Evolutionary conservation across 768 basidiomycete genomes (phyloP).

Genomic region (Royoungia palumana): DNA sequence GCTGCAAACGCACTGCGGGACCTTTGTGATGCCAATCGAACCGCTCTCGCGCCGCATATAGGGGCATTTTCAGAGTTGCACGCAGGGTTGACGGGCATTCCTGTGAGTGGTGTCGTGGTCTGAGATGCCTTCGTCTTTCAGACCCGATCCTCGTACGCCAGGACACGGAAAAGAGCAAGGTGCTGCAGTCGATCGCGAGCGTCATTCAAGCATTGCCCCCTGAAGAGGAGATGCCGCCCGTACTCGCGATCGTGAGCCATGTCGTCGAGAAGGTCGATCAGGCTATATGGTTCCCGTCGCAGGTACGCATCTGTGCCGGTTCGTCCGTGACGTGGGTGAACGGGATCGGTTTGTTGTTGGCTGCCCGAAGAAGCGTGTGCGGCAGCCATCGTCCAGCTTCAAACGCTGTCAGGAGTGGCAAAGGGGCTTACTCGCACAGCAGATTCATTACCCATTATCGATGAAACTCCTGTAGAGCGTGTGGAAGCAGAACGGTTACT

Average conservation of each 20-base stretch:
- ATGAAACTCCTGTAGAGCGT: too few relatives aligned
- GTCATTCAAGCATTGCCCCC: slow-evolving; percentile 89
- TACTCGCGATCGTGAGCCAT: slow-evolving; percentile 78
- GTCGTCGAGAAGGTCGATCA: slow-evolving; percentile 67
- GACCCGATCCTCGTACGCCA: slow-evolving; percentile 24
- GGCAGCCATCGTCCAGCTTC: slow-evolving; percentile 67
- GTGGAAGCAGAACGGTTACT: too few relatives aligned
- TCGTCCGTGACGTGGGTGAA: neutral
- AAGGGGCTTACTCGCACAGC: too few relatives aligned
- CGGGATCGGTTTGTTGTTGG: slow-evolving; percentile 32
- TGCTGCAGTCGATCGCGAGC: slow-evolving; percentile 88
- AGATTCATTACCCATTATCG: too few relatives aligned
- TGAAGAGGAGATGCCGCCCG: slow-evolving; percentile 69
- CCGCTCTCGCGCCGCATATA: slow-evolving; percentile 80
- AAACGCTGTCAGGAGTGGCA: too few relatives aligned
- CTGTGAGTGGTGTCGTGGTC: slow-evolving; percentile 44
- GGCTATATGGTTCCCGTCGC: slow-evolving; percentile 51
- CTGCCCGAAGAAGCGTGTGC: slow-evolving; percentile 69
- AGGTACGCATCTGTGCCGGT: slow-evolving; percentile 37
- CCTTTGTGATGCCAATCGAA: slow-evolving; percentile 85
- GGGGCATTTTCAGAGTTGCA: slow-evolving; percentile 82
- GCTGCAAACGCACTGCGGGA: slow-evolving; percentile 84
- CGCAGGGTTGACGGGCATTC: slow-evolving; percentile 67
- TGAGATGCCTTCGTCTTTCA: neutral
- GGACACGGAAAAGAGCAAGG: slow-evolving; percentile 87